Conservation (phyloP, 306 rosid species). For the Lathyrus oleraceus region DNA sequence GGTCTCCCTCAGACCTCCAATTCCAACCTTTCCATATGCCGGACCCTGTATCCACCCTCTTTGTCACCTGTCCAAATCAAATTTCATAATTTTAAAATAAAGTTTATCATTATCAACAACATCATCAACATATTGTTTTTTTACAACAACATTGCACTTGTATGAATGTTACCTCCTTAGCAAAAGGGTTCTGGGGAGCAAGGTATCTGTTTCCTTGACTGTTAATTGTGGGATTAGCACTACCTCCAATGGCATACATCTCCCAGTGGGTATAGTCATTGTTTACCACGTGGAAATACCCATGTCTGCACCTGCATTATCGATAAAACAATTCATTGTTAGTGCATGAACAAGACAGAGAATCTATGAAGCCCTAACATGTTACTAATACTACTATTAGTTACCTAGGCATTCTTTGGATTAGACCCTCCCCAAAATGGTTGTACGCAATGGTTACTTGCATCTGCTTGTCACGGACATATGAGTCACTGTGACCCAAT, state of each 20-base stretch:
- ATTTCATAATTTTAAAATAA: constrained; percentile 15
- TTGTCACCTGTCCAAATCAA: constrained; percentile 68
- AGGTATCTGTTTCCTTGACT: constrained; percentile 98
- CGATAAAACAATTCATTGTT: constrained; percentile 16
- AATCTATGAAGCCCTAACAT: neutral
- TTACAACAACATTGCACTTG: neutral
- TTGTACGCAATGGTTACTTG: constrained; percentile 98
- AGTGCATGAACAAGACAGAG: neutral
- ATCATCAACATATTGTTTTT: neutral
- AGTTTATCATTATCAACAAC: neutral
- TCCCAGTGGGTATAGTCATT: constrained; percentile 98
- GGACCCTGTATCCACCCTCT: constrained; percentile 57
- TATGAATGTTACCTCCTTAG: constrained; percentile 72
- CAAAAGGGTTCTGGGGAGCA: constrained; percentile 75
- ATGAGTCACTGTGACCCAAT: constrained; percentile 92
- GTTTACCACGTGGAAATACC: constrained; percentile 97
- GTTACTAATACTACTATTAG: neutral
- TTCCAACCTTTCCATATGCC: constrained; percentile 80
- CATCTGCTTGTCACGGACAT: constrained; percentile 82
- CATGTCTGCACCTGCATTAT: constrained; percentile 89
- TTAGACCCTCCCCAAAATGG: constrained; percentile 97
- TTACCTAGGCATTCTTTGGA: constrained; percentile 99
- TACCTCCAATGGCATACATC: constrained; percentile 99
- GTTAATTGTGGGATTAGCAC: constrained; percentile 93
- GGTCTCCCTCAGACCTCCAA: constrained; percentile 98